Percentiles rank a stretch among this genome's conserved stretches.
phyloP scores from a whole-genome alignment of 176 grass and related monocot species.

The Oryza meridionalis region DNA sequence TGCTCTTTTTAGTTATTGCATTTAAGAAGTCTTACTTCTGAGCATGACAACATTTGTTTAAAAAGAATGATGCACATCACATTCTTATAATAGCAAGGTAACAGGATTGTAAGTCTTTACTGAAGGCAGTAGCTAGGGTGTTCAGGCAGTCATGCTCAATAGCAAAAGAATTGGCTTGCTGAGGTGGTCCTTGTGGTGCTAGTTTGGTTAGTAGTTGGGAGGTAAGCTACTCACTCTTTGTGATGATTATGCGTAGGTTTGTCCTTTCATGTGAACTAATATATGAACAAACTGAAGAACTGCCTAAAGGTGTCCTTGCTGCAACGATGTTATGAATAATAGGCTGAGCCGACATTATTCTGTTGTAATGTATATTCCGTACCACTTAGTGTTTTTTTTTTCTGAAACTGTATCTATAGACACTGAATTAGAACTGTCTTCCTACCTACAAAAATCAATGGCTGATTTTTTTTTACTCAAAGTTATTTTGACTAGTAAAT shows the following conservation, averaged over 20 bases:
- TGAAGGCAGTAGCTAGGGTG: not conserved
- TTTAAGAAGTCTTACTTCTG: not conserved
- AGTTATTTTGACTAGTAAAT: constrained; percentile 16
- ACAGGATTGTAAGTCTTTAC: not conserved
- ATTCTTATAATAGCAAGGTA: not conserved
- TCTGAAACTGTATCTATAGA: not conserved
- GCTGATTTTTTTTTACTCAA: constrained; percentile 1
- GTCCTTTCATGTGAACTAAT: constrained; percentile 29
- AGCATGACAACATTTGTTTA: constrained; percentile 2
- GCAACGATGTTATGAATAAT: not conserved
- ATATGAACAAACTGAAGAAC: constrained; percentile 10
- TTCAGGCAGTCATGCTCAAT: not conserved
- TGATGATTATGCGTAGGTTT: constrained; percentile 26
- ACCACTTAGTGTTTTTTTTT: not conserved
- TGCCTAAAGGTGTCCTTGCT: constrained; percentile 16
- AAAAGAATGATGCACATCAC: not conserved
- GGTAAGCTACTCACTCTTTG: constrained; percentile 24
- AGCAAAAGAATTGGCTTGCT: constrained; percentile 28
- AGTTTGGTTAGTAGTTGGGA: constrained; percentile 46
- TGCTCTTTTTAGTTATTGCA: constrained; percentile 10
- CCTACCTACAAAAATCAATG: constrained; percentile 27
- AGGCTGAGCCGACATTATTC: not conserved
- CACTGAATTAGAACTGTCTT: not conserved
- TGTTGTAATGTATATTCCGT: not conserved
- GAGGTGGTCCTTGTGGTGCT: constrained; percentile 36